Evolutionary conservation across 2,329 filamentous ascomycete species (phyloP).

Genomic region (Fusarium mexicanum): DNA sequence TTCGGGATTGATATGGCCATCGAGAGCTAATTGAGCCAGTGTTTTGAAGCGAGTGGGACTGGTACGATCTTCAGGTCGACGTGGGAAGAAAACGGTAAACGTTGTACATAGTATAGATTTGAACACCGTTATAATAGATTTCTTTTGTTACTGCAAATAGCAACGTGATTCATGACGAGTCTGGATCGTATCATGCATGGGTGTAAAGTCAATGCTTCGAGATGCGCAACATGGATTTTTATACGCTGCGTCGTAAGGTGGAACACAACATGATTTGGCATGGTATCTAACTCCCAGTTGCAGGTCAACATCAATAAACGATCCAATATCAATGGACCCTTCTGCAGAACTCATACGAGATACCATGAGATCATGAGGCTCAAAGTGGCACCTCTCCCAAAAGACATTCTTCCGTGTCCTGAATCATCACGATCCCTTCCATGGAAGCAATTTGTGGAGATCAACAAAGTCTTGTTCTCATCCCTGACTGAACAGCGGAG

Average conservation of each 20-base stretch:
- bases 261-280: neutral
- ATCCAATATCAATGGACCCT: neutral
- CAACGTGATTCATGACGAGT: neutral
- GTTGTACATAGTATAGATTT: neutral
- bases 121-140: neutral
- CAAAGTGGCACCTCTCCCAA: conserved; percentile 10
- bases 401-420: conserved; percentile 1
- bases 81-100: neutral
- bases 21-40: neutral
- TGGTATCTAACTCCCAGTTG: neutral
- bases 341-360: conserved; percentile 19
- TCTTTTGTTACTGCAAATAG: conserved; percentile 6
- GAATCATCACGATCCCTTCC: conserved; percentile 20
- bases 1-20: neutral
- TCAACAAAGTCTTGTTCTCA: neutral
- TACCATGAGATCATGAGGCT: conserved; percentile 9
- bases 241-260: neutral
- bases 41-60: conserved; percentile 4
- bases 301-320: neutral
- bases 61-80: neutral
- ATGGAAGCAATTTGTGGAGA: conserved; percentile 22
- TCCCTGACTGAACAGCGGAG: neutral
- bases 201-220: conserved; percentile 1
- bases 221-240: conserved; percentile 8
- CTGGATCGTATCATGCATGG: conserved; percentile 1